Conservation (phyloP, 306 rosid genomes). For the Cyamopsis tetragonoloba region DNA sequence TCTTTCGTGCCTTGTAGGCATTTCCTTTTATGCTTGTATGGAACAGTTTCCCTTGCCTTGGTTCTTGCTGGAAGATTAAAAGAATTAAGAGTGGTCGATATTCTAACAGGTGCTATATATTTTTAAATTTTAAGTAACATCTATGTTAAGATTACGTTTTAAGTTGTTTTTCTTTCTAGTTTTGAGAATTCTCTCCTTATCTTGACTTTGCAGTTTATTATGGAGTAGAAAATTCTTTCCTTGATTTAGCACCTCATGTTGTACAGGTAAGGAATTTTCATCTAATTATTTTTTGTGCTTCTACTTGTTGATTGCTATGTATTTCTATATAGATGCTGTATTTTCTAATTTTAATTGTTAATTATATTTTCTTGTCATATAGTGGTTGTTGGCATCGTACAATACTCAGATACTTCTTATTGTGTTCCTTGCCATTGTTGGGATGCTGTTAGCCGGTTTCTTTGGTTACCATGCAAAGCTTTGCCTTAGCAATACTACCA, state of each 20-base stretch:
- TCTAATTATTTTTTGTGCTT: no score
- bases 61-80: conserved; percentile 75
- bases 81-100: conserved; percentile 58
- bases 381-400: conserved; percentile 90
- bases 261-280: conserved; percentile 62
- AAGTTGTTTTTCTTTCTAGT: conserved; percentile 25
- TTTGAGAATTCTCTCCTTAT: conserved; percentile 18
- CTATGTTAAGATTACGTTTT: conserved; percentile 7
- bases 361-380: conserved; percentile 27
- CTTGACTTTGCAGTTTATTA: conserved; percentile 64
- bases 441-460: conserved; percentile 73
- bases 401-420: conserved; percentile 79
- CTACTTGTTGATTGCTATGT: neutral
- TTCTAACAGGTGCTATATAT: conserved; percentile 65
- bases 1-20: conserved; percentile 66
- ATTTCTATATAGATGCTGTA: neutral
- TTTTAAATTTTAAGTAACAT: conserved; percentile 2
- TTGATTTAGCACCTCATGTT: conserved; percentile 70
- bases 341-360: conserved; percentile 10
- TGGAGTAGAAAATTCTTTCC: conserved; percentile 67
- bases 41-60: conserved; percentile 60
- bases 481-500: conserved; percentile 82
- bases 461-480: conserved; percentile 88
- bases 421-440: conserved; percentile 74
- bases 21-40: conserved; percentile 80